Base-by-base conservation (phyloP, 805 yeast genomes). In the Blastobotrys muscicola region DNA sequence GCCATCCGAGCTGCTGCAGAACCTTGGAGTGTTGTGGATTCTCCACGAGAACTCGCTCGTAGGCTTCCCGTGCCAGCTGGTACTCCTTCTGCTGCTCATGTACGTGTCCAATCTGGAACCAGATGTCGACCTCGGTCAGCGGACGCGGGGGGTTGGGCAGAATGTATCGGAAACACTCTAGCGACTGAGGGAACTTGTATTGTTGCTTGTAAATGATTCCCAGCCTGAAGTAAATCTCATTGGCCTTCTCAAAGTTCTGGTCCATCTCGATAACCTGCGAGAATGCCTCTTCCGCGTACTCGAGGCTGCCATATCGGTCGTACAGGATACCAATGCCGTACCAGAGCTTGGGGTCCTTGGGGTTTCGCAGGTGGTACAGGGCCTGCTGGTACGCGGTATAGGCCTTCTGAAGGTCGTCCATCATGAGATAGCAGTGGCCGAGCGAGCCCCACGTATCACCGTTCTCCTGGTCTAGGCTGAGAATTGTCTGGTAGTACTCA, bases 41-140 rank as follows among this genome's bases (percentile, higher is more conserved):
- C 37, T 84, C 89, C 54, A 78, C 78, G 44, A 92, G 69, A 0
- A 92, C 97, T 47, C 92, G 77, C 64, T 90, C 96, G 62, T 92
- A 92, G 7, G 97, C 97, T 50, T 89, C 97, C 56, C 81, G 79
- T 2, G 98, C 97, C 33, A 89, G 85, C 49, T 73, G 76, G 75
- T 85, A 90, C 58, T 87, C 95, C 56, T 86, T 80, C 67, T 85
- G 90, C 59, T 84, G 95, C 62, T 92, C 98, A 55, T 92, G 73
- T 1, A 92, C 97, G 29, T 87, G 83, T 34, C 98, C 98, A 50
- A 92, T 84, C 66, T 92, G 98, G 69, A 92, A 92, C 97, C 97
- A 92, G 43, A 92, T 94, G 61, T 92, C 98, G 41, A 95, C 86
- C 61, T 86, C 95, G 38, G 97, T 89, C 50, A 92, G 70, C 1